Base-by-base conservation (phyloP, 352 stramenopile species). In the Phytophthora fragariaefolia region DNA sequence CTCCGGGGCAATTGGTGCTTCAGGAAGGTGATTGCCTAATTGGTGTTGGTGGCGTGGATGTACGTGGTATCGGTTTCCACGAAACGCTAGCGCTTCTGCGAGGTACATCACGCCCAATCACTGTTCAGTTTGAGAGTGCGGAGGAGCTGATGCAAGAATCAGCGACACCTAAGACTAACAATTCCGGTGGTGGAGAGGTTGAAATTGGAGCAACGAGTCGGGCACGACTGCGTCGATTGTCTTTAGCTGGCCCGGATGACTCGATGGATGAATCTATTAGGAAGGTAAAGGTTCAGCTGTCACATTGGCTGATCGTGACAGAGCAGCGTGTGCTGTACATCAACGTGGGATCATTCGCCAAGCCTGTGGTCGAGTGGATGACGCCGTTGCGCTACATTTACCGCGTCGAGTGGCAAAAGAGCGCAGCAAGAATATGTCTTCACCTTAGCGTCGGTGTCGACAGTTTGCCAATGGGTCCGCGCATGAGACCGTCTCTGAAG, bases 341-440 rank as follows among this genome's bases (percentile, higher is more conserved):
- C 56, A 93, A 93, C 53, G 87, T 95, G 2, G 83, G 83, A 3
- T 93, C 83, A 26, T 84, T 88, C 22, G 79, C 77, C 7, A 86
- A 92, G 24, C 87, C 89, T 0, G 66, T 95, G 20, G 86, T 96
- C 9, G 87, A 96, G 57, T 96, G 89, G 89, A 95, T 93, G 81
- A 93, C 86, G 20, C 89, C 89, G n/a, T 69, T 96, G 64, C 86
- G 86, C 10, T 95, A 95, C 57, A 89, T 96, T 12, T 93, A 96
- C 58, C 79, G 81, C 13, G 74, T 96, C 34, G 87, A 96, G 49
- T 92, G 84, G 82, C 59, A 88, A 15, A 82, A 85, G 38, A 85
- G 66, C 15, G 12, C 45, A 45, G 63, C 83, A 32, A 69, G 74
- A 22, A 86, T 96, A 26, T 82, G 70, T n/a, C 71, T 96, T 20